Evolutionary conservation across 345 rosid genomes (phyloP), one percentile per base, ranked within the genome.

Genomic region (Cardamine chenopodiifolia): DNA sequence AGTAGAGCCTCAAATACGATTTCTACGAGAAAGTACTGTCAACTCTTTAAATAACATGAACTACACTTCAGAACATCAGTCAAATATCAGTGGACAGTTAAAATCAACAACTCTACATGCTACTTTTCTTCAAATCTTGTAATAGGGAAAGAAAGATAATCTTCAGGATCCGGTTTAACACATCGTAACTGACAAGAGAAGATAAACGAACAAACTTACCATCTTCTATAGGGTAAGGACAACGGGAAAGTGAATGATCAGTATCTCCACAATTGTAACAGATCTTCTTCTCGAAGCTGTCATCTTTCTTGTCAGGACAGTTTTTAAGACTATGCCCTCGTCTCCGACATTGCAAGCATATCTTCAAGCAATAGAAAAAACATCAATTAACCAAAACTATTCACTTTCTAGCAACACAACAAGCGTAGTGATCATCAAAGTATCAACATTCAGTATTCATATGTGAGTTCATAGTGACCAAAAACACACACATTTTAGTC

Each of bases 261-360:
- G 73, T 64, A 71, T 85, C 87, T 12, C 99, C 97, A 18, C 99
- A 95, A 73, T 90, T 95, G 75, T 95, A 92, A 74, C 99, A 92
- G 68, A 84, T 37, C 83, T 85, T 95, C 71, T 79, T 75, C 39
- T 84, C 90, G 23, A 65, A 42, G 52, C 81, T 82, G 67, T 85
- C 89, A 3, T 86, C 90, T 13, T 59, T 79, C 82, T 90, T 90
- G 44, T 77, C 78, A 3, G 93, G 93, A 53, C 99, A 95, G 77
- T 82, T 85, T 82, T 85, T 90, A 19, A 95, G 87, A 82, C 92
- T 91, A 72, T 95, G 99, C 62, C 99, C 97, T 1, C 97, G 82
- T 7, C 75, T 90, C 58, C 97, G 72, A 62, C 97, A 90, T 17
- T 82, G 86, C 86, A 95, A 86, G 60, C 97, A 95, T 79, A 91